Base-by-base conservation (phyloP, 2,329 filamentous ascomycete species). In the Mycosphaerelloides madeirae region DNA sequence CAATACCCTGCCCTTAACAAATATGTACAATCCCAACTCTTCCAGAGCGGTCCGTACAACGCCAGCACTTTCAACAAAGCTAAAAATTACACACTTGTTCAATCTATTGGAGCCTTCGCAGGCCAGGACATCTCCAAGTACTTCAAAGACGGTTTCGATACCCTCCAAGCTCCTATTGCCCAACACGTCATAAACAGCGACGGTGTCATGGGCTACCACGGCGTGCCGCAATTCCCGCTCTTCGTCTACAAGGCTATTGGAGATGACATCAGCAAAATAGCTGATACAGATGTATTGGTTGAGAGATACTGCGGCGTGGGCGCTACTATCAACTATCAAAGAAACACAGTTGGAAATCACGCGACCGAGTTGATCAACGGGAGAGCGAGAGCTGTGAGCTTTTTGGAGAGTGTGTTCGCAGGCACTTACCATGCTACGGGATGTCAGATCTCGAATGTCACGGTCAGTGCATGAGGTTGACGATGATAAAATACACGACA, bases 201-300 rank as follows among this genome's bases (percentile, higher is more conserved):
- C 12, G 62, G 41, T 53, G 64, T 52, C 13, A 64, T 69, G 63
- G 67, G 65, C 12, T 59, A 63, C 16, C 65, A 71, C 38, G 69
- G 69, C 31, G 58, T 66, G 0, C 75, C 74, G 0, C 48, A 61
- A 9, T 72, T 76, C 55, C 75, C 75, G 0, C 41, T 77, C 6
- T 73, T 73, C 47, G 55, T 74, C 3, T 77, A 78, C 57, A 77
- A 78, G 48, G 70, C 73, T 0, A 65, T 71, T 14, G 46, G 55
- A 2, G 75, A 79, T 29, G 68, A 76, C 41, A 59, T 74, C 38
- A 70, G 66, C 6, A 60, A 64, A 3, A 60, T 74, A 3, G 59
- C 52, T 3, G 68, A 71, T 22, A 75, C 69, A 2, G 73, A 78
- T 41, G 60, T 48, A 0, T 52, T 76, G 14, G 65, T 75, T 0